Percentiles rank a stretch among this genome's conserved stretches.
Conservation (phyloP, 164 flowering plant genomes). For the Tetrastigma voinierianum region DNA sequence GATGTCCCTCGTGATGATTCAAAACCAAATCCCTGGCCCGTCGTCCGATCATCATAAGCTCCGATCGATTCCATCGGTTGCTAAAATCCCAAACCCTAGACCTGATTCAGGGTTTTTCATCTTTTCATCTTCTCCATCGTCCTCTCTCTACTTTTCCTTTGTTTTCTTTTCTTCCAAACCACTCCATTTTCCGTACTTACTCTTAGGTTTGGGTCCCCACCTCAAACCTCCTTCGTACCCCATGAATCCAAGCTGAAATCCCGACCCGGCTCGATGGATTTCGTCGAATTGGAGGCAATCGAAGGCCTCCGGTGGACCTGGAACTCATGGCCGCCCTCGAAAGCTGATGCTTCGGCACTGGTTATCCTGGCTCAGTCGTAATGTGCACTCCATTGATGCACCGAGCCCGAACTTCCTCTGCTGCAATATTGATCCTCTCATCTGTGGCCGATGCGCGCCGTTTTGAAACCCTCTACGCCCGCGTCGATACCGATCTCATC, state of each 20-base stretch:
- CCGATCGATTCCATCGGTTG: too few relatives aligned
- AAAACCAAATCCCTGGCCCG: too few relatives aligned
- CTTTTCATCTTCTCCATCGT: too few relatives aligned
- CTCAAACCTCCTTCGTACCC: background rate
- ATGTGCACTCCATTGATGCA: conserved; percentile 80
- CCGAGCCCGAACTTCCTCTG: conserved; percentile 68
- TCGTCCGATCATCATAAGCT: too few relatives aligned
- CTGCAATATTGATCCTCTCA: conserved; percentile 73
- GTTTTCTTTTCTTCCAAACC: background rate
- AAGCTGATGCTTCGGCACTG: conserved; percentile 50
- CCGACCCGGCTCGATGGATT: conserved; percentile 53
- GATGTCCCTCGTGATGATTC: too few relatives aligned
- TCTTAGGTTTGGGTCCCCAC: background rate
- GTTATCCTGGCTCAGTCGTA: conserved; percentile 64
- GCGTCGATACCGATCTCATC: conserved; percentile 76
- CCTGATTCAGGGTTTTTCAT: too few relatives aligned
- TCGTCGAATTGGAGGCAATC: conserved; percentile 77
- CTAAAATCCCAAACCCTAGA: too few relatives aligned
- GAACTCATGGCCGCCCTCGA: conserved; percentile 89
- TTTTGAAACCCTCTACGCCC: conserved; percentile 84
- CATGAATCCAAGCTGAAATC: background rate
- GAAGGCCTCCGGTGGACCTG: conserved; percentile 96
- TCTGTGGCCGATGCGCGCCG: conserved; percentile 61
- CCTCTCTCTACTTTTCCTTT: background rate
- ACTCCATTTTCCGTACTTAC: too few relatives aligned